phyloP scores from a whole-genome alignment of 1,284 basidiomycete genomes.

The Puccinia coronata region DNA sequence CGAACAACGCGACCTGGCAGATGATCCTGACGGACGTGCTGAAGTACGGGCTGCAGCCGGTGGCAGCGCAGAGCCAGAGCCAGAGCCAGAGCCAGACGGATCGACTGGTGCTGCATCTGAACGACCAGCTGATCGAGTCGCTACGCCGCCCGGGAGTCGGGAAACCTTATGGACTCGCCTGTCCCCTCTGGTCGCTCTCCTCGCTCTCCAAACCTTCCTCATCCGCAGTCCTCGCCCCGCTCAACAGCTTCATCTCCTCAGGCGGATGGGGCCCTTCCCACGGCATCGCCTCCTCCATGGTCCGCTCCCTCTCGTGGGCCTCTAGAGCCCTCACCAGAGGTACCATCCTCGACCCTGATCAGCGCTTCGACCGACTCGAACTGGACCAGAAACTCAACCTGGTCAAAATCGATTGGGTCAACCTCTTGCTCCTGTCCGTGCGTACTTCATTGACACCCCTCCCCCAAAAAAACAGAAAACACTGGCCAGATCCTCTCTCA shows the following conservation, averaged over 20 bases:
- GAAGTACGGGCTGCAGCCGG: slow-evolving; percentile 25
- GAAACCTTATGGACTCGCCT: slow-evolving; percentile 30
- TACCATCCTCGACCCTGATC: slow-evolving; percentile 36
- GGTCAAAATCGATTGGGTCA: slow-evolving; percentile 48
- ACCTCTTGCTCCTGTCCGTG: slow-evolving; percentile 43
- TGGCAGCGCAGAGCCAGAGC: too few species aligned
- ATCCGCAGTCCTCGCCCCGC: background rate
- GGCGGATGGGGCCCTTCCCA: slow-evolving; percentile 18
- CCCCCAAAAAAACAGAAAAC: too few species aligned
- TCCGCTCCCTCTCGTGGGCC: slow-evolving; percentile 32
- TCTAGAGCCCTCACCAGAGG: slow-evolving; percentile 12
- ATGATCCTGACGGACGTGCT: slow-evolving; percentile 25
- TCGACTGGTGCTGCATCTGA: slow-evolving; percentile 40
- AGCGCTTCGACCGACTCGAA: slow-evolving; percentile 41
- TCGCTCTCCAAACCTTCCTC: slow-evolving; percentile 3
- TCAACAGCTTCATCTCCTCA: slow-evolving; percentile 18
- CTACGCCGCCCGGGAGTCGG: slow-evolving; percentile 20
- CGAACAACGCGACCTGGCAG: slow-evolving; percentile 33
- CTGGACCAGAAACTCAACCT: slow-evolving; percentile 32
- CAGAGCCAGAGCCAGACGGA: background rate
- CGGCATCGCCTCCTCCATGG: slow-evolving; percentile 6
- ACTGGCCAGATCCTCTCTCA: too few species aligned
- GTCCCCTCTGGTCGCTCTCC: slow-evolving; percentile 34
- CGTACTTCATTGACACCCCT: slow-evolving; percentile 21
- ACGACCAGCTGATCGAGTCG: slow-evolving; percentile 26